These are phyloP conservation scores for Aspergillus coremiiformis DNA, from an alignment of 495 filamentous ascomycete species.

Conservation along the genomic window DNA sequence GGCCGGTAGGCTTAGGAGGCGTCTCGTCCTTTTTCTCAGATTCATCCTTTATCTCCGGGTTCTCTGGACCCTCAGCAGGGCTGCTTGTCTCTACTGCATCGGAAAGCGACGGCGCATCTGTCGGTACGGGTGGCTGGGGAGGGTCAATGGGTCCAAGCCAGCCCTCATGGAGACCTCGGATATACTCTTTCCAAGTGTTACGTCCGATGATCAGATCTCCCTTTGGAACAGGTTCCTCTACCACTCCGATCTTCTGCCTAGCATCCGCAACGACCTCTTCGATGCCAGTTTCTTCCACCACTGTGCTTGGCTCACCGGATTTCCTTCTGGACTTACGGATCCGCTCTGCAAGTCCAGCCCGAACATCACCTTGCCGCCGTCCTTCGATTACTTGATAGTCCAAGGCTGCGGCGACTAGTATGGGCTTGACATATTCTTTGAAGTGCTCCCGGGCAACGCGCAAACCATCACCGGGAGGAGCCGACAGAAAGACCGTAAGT, in stretches of 20 bases:
- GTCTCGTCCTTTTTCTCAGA: conserved; percentile 36
- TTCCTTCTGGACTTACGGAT: conserved; percentile 61
- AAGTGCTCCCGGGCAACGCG: conserved; percentile 83
- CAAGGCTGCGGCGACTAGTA: conserved; percentile 79
- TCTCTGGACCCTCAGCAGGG: conserved; percentile 30
- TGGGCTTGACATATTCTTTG: conserved; percentile 89
- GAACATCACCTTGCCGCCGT: conserved; percentile 76
- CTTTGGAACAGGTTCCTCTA: conserved; percentile 60
- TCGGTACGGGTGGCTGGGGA: conserved; percentile 23
- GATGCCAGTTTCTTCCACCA: conserved; percentile 26
- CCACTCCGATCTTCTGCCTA: conserved; percentile 53
- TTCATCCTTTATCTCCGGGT: conserved; percentile 30
- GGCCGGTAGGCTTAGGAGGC: conserved; percentile 45
- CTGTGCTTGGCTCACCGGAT: conserved; percentile 42
- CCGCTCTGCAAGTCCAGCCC: conserved; percentile 71
- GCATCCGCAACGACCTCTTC: conserved; percentile 51
- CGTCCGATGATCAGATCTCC: conserved; percentile 87
- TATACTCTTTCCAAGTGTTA: conserved; percentile 96
- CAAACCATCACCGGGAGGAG: conserved; percentile 79
- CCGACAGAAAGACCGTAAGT: conserved; percentile 76
- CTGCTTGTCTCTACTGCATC: conserved; percentile 11
- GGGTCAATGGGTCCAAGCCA: conserved; percentile 81
- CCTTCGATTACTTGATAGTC: conserved; percentile 96
- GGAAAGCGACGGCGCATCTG: conserved; percentile 10
- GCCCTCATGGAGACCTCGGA: conserved; percentile 87